Conservation (phyloP, 805 yeast species). For the Suhomyces tanzawaensis region DNA sequence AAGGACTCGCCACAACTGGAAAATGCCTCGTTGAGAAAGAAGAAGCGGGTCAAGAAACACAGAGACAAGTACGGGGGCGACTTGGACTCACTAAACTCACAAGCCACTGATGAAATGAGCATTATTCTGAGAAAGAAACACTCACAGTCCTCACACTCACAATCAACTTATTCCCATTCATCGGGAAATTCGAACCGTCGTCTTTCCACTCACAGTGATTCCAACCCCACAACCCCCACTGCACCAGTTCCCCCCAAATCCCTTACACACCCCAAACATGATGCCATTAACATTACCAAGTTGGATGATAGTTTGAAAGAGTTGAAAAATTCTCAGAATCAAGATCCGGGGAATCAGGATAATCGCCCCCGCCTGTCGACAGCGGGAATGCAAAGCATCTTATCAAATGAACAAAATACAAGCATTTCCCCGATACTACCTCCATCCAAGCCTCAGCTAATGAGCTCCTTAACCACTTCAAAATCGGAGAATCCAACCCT, state of each 20-base stretch:
- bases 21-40: not conserved
- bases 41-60: conserved; percentile 8
- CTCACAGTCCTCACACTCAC: not conserved
- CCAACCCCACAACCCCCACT: not conserved
- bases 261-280: not conserved
- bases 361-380: no score
- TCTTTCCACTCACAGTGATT: not conserved
- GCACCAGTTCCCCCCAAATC: not conserved
- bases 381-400: no score
- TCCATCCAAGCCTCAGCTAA: not conserved
- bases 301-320: not conserved
- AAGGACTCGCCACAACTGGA: conserved; percentile 10
- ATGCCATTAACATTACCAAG: not conserved
- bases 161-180: not conserved
- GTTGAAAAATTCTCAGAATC: not conserved
- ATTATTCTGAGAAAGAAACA: not conserved
- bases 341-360: no score
- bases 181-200: not conserved
- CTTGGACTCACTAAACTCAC: conserved; percentile 3
- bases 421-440: not conserved
- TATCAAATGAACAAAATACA: no score
- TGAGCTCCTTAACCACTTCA: not conserved
- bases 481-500: not conserved
- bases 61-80: conserved; percentile 1
- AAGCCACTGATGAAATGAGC: conserved; percentile 3